Percentiles rank a stretch among this genome's conserved stretches.
phyloP scores from a whole-genome alignment of 2,329 filamentous ascomycete genomes.

The Aspergillus sp. region DNA sequence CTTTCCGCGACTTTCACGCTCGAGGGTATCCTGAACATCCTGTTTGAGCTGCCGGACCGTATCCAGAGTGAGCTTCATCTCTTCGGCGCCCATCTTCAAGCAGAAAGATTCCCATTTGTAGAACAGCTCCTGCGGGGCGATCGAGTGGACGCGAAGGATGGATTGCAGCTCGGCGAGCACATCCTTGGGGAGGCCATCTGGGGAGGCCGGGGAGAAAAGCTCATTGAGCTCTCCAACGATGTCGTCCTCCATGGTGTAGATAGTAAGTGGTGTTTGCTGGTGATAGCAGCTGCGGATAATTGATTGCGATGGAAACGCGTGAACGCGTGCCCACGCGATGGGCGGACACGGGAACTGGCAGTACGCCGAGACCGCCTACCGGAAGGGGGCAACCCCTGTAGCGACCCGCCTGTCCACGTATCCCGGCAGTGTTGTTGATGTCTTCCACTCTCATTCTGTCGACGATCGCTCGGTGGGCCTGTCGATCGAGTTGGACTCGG shows the following conservation, averaged over 20 bases:
- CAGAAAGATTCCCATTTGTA: slow-evolving; percentile 99
- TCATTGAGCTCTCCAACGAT: slow-evolving; percentile 55
- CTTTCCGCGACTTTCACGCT: slow-evolving; percentile 71
- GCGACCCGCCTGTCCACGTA: neutral
- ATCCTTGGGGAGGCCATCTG: slow-evolving; percentile 67
- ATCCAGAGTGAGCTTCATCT: slow-evolving; percentile 68
- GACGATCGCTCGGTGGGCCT: slow-evolving; percentile 14
- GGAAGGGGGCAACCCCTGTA: neutral
- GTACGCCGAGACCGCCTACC: slow-evolving; percentile 8
- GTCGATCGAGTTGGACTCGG: slow-evolving; percentile 12
- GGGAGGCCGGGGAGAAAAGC: slow-evolving; percentile 57
- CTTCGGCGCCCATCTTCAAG: slow-evolving; percentile 86
- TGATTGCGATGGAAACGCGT: slow-evolving; percentile 1
- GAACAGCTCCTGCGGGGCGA: slow-evolving; percentile 82
- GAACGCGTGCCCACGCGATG: slow-evolving; percentile 8
- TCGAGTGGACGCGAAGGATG: slow-evolving; percentile 78
- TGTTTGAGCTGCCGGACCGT: slow-evolving; percentile 78
- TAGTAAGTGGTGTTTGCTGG: neutral
- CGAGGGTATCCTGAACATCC: slow-evolving; percentile 78
- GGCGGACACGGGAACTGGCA: slow-evolving; percentile 1
- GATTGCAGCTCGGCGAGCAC: slow-evolving; percentile 78
- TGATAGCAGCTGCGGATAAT: neutral
- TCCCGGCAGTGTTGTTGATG: neutral
- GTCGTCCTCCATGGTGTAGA: slow-evolving; percentile 49
- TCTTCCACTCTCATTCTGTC: neutral